Percentiles rank a stretch among this genome's conserved stretches.
phyloP scores from a whole-genome alignment of 352 stramenopile genomes.

The Pythium sukuiense region DNA sequence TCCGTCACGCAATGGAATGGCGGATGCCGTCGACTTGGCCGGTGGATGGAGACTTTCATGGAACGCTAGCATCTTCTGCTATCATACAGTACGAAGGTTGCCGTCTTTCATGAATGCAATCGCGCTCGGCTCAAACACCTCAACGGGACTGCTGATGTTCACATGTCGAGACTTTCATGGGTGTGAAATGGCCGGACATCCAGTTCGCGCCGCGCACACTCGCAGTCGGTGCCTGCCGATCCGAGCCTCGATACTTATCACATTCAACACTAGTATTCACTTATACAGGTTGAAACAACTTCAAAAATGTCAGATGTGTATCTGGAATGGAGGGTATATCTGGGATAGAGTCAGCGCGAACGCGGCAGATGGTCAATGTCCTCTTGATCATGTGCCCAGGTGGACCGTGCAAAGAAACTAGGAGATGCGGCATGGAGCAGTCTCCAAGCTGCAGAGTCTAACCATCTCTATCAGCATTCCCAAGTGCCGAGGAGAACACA shows the following conservation, averaged over 20 bases:
- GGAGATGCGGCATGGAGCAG: conserved; percentile 1
- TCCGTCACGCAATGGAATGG: background rate
- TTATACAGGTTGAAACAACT: background rate
- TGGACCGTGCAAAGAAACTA: background rate
- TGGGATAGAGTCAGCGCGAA: background rate
- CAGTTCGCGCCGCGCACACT: background rate
- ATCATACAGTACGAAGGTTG: too few species aligned
- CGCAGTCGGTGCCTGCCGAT: background rate
- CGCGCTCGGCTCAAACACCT: background rate
- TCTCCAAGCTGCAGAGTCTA: background rate
- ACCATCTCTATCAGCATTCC: background rate
- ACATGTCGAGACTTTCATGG: background rate
- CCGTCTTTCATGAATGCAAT: too few species aligned
- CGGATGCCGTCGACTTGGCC: background rate
- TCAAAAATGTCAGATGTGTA: background rate
- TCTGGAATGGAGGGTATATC: background rate
- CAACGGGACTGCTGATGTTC: background rate
- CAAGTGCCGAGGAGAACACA: background rate
- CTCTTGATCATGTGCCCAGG: background rate
- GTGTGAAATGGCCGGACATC: background rate
- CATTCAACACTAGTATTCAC: too few species aligned
- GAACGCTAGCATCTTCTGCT: too few species aligned
- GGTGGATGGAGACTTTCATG: too few species aligned
- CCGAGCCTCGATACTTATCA: background rate
- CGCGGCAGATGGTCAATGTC: background rate